These are phyloP conservation scores for Selaginella tamariscina DNA, from an alignment of 75 land plant species.

Conservation along the genomic window DNA sequence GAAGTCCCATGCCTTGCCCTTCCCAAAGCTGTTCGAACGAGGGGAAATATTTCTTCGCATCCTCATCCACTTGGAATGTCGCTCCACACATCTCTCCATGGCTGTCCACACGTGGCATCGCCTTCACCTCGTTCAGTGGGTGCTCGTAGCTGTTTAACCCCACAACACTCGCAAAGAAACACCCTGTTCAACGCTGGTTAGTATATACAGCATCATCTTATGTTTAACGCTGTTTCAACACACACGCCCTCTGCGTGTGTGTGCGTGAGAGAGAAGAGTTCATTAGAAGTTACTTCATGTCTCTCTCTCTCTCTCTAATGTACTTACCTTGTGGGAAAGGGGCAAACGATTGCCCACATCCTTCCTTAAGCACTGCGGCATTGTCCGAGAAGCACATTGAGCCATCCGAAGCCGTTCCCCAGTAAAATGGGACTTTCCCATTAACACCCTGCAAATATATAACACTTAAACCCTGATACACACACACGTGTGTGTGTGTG, in stretches of 20 bases:
- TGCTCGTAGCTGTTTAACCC: conserved; percentile 12
- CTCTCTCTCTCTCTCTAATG: neutral
- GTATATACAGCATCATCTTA: too few relatives aligned
- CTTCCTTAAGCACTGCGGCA: conserved; percentile 38
- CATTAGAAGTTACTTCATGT: neutral
- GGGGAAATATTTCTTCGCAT: neutral
- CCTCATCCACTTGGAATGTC: neutral
- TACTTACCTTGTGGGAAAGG: conserved; percentile 50
- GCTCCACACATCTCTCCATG: neutral
- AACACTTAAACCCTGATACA: neutral
- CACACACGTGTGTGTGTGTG: neutral
- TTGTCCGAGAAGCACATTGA: conserved; percentile 70
- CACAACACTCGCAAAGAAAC: conserved; percentile 9
- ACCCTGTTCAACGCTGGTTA: conserved; percentile 8
- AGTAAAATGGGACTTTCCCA: conserved; percentile 51
- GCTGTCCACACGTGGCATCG: conserved; percentile 9
- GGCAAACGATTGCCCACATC: conserved; percentile 83
- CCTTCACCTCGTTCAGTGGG: conserved; percentile 2
- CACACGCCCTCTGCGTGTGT: too few relatives aligned
- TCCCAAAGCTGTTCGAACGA: conserved; percentile 6
- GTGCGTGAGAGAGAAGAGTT: too few relatives aligned
- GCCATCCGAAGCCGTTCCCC: conserved; percentile 90
- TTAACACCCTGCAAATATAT: conserved; percentile 63
- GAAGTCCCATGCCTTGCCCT: conserved; percentile 1
- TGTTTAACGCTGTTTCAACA: too few relatives aligned